These are phyloP conservation scores for Lentithecium fluviatile DNA, from an alignment of 495 filamentous ascomycete species.

Conservation along the genomic window DNA sequence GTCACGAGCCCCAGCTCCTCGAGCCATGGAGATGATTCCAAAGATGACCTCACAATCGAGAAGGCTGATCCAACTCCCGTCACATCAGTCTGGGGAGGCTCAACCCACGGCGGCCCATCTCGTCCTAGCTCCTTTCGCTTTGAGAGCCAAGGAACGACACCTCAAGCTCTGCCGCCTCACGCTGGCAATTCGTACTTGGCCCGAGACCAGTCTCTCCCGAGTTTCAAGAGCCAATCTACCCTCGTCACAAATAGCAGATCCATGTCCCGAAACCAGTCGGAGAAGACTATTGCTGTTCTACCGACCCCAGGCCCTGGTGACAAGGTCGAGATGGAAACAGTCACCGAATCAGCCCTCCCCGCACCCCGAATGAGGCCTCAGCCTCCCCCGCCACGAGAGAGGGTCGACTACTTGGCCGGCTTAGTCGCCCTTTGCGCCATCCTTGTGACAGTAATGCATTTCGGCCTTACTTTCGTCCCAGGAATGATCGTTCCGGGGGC, in stretches of 20 bases:
- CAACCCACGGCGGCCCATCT: constrained; percentile 8
- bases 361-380: constrained; percentile 22
- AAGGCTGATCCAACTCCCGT: constrained; percentile 3
- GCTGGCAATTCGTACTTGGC: constrained; percentile 17
- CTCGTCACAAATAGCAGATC: background rate
- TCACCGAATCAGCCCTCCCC: constrained; percentile 27
- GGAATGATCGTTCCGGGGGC: constrained; percentile 40
- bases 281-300: constrained; percentile 16
- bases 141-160: constrained; percentile 23
- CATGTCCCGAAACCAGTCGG: constrained; percentile 1
- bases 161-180: constrained; percentile 12
- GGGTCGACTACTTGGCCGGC: constrained; percentile 49
- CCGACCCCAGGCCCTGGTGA: constrained; percentile 8
- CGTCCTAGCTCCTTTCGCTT: constrained; percentile 12
- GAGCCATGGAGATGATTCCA: background rate
- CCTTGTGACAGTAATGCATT: constrained; percentile 46
- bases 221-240: background rate
- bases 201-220: background rate
- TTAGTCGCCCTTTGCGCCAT: constrained; percentile 43
- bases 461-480: constrained; percentile 42
- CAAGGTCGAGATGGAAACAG: constrained; percentile 30
- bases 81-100: constrained; percentile 13
- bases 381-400: constrained; percentile 29
- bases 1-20: background rate
- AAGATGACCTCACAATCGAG: constrained; percentile 25